A percentile compares a stretch with the other conserved stretches of the same genome.
Conservation (phyloP, 1,139 yeast species). For the Sugiyamaella grinbergsii region DNA sequence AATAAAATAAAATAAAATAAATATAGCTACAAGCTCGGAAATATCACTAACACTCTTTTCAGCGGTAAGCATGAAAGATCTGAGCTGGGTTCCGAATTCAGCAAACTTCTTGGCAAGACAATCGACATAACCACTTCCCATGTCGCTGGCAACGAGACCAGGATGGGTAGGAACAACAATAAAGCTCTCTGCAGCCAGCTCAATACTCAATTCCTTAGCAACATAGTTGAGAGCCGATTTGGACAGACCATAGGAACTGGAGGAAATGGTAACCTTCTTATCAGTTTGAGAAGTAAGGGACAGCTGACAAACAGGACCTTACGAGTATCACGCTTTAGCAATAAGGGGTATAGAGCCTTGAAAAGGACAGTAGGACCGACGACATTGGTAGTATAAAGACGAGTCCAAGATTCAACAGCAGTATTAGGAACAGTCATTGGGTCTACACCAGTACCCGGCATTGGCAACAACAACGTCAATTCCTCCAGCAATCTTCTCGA, state of each 20-base stretch:
- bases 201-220: slow-evolving; percentile 35
- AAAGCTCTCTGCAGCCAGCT: slow-evolving; percentile 36
- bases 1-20: no score
- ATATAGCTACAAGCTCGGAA: slow-evolving; percentile 9
- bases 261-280: not conserved
- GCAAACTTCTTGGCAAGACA: not conserved
- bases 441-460: slow-evolving; percentile 44
- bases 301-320: slow-evolving; percentile 36
- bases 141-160: slow-evolving; percentile 43
- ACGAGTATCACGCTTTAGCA: slow-evolving; percentile 32
- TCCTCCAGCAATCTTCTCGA: slow-evolving; percentile 25
- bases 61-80: not conserved
- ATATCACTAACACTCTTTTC: slow-evolving; percentile 2
- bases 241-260: slow-evolving; percentile 37
- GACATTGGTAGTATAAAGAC: slow-evolving; percentile 37
- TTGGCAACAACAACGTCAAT: slow-evolving; percentile 58
- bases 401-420: slow-evolving; percentile 31
- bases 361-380: slow-evolving; percentile 41
- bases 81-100: not conserved
- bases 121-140: slow-evolving; percentile 19
- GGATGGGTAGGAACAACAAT: slow-evolving; percentile 42
- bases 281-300: not conserved
- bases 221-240: slow-evolving; percentile 43
- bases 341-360: slow-evolving; percentile 29
- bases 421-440: slow-evolving; percentile 10